Conservation (phyloP, 768 basidiomycete species). For the Pisolithus orientalis region DNA sequence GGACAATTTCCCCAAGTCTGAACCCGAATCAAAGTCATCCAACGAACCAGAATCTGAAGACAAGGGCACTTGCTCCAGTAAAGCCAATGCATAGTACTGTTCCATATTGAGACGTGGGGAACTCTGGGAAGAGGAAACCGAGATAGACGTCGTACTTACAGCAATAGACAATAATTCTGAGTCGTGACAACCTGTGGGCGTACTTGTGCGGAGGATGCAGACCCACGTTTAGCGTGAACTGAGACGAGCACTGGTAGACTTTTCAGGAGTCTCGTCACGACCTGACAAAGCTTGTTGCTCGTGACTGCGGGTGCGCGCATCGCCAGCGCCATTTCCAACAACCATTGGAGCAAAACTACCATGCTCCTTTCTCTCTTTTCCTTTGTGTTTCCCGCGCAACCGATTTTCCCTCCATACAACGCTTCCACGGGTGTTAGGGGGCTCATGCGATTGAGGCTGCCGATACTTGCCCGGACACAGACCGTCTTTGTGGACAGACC, state of each 20-base stretch:
- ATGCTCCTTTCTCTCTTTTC: constrained; percentile 41
- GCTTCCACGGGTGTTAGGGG: constrained; percentile 66
- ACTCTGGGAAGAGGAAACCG: constrained; percentile 32
- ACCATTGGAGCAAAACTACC: constrained; percentile 32
- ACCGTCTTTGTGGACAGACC: constrained; percentile 75
- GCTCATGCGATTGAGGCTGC: constrained; percentile 65
- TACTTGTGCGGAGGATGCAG: constrained; percentile 81
- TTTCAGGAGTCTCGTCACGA: constrained; percentile 64
- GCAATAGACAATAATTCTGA: constrained; percentile 76
- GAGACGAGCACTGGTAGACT: constrained; percentile 50
- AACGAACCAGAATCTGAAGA: too few relatives aligned
- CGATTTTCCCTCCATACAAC: constrained; percentile 40
- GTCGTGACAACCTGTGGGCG: constrained; percentile 79
- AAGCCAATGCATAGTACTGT: too few relatives aligned
- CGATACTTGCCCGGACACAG: constrained; percentile 70
- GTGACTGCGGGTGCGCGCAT: constrained; percentile 36
- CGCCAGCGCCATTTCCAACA: constrained; percentile 33
- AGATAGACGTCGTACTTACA: constrained; percentile 73
- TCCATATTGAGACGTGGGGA: too few relatives aligned
- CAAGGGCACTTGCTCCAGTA: too few relatives aligned
- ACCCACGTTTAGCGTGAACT: constrained; percentile 82
- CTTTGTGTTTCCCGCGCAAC: constrained; percentile 32
- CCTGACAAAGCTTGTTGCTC: constrained; percentile 38
- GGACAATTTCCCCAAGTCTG: too few relatives aligned
- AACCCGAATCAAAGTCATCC: too few relatives aligned